A percentile compares a stretch with the other conserved stretches of the same genome.
These are phyloP conservation scores for Mycena galericulata DNA, from an alignment of 768 basidiomycete species.

Conservation along the genomic window DNA sequence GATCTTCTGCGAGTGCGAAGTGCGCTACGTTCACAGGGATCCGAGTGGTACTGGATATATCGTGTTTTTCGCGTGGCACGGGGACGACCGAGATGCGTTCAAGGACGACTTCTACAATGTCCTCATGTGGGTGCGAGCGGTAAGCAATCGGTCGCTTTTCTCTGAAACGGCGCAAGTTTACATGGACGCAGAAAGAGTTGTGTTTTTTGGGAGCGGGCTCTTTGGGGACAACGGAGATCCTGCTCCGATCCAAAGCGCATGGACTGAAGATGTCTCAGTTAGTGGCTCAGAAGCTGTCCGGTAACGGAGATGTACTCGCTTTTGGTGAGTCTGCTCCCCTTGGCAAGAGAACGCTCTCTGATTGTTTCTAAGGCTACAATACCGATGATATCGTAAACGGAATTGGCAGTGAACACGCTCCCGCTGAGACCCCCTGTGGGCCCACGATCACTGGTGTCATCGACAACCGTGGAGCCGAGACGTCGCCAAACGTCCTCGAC, in stretches of 20 bases:
- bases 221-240: slow-evolving; percentile 36
- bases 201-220: slow-evolving; percentile 37
- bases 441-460: slow-evolving; percentile 38
- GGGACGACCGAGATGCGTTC: slow-evolving; percentile 28
- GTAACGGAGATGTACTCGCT: slow-evolving; percentile 35
- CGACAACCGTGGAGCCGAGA: slow-evolving; percentile 29
- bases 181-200: slow-evolving; percentile 24
- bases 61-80: slow-evolving; percentile 36
- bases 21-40: slow-evolving; percentile 31
- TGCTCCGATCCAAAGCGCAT: slow-evolving; percentile 30
- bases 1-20: slow-evolving; percentile 40
- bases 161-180: neutral
- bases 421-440: slow-evolving; percentile 23
- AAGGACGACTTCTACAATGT: slow-evolving; percentile 30
- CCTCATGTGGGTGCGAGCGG: slow-evolving; percentile 37
- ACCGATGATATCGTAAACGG: slow-evolving; percentile 35
- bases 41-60: slow-evolving; percentile 28
- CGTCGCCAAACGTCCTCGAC: slow-evolving; percentile 34
- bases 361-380: slow-evolving; percentile 29
- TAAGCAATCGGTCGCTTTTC: neutral
- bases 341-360: neutral
- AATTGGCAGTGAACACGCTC: slow-evolving; percentile 28
- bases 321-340: slow-evolving; percentile 26
- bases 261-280: slow-evolving; percentile 27
- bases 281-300: slow-evolving; percentile 32